Evolutionary conservation across 768 basidiomycete genomes (phyloP).

Genomic region (Leccinum variicolor): DNA sequence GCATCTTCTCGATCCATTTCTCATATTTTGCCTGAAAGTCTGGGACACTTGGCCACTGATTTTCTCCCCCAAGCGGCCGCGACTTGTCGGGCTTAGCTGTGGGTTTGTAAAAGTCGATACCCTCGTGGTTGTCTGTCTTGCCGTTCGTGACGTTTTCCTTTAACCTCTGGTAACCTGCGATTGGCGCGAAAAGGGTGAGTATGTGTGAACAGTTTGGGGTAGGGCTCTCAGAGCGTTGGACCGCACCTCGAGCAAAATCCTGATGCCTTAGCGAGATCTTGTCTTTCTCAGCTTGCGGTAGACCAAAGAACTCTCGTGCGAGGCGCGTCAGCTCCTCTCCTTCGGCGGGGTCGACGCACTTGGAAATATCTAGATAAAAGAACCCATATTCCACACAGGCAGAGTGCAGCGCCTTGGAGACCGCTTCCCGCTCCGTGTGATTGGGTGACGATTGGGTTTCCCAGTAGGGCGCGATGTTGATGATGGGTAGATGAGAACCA

Average conservation of each 20-base stretch:
- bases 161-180: constrained; percentile 71
- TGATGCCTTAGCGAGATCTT: constrained; percentile 61
- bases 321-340: constrained; percentile 62
- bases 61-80: constrained; percentile 76
- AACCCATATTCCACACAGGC: constrained; percentile 83
- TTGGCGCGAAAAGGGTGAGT: background rate
- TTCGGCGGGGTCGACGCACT: constrained; percentile 53
- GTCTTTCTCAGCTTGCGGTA: constrained; percentile 78
- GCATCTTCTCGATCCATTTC: constrained; percentile 84
- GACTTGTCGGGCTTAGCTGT: constrained; percentile 67
- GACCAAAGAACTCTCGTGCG: constrained; percentile 68
- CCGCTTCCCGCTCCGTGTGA: constrained; percentile 39
- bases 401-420: constrained; percentile 57
- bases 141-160: constrained; percentile 87
- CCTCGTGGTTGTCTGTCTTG: constrained; percentile 83
- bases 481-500: constrained; percentile 54
- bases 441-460: constrained; percentile 29
- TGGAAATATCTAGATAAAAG: constrained; percentile 79
- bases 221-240: background rate
- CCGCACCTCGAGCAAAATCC: constrained; percentile 74
- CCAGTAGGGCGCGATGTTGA: constrained; percentile 68
- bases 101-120: constrained; percentile 76
- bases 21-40: constrained; percentile 65
- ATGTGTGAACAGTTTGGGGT: background rate
- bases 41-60: constrained; percentile 73